Conservation (phyloP, 2,329 filamentous ascomycete species). For the Aspergillus pseudoviridinutans region DNA sequence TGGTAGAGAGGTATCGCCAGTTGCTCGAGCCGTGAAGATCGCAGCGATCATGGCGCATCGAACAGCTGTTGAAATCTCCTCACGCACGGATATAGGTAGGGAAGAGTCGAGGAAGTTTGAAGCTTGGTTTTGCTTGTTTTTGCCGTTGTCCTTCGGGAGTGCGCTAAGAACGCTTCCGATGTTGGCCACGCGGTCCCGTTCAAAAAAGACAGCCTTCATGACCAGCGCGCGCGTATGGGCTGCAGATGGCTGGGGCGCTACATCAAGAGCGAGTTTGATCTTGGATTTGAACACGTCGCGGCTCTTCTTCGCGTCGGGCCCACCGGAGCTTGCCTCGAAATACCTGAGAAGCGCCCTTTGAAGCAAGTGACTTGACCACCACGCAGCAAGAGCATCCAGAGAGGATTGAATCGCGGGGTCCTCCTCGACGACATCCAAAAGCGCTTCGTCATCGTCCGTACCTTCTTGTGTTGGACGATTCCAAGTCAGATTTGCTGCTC, state of each 20-base stretch:
- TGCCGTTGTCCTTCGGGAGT: constrained; percentile 41
- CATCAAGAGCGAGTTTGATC: constrained; percentile 65
- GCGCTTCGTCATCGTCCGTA: constrained; percentile 59
- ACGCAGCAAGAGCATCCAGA: constrained; percentile 84
- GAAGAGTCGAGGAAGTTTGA: constrained; percentile 52
- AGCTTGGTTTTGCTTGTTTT: constrained; percentile 26
- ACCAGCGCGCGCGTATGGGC: constrained; percentile 59
- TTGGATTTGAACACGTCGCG: constrained; percentile 47
- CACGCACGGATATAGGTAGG: constrained; percentile 45
- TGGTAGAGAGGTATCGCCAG: constrained; percentile 29
- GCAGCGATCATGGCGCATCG: constrained; percentile 58
- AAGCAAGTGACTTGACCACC: constrained; percentile 75
- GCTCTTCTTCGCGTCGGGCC: constrained; percentile 37
- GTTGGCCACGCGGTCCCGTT: constrained; percentile 48
- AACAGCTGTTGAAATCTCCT: constrained; percentile 55
- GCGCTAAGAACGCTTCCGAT: constrained; percentile 53
- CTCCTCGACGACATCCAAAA: constrained; percentile 79
- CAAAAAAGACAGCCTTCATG: constrained; percentile 57
- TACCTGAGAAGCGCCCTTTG: constrained; percentile 65
- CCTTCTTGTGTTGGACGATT: constrained; percentile 71
- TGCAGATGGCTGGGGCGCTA: constrained; percentile 73
- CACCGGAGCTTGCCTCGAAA: constrained; percentile 53
- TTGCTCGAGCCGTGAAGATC: constrained; percentile 41
- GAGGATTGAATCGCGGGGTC: constrained; percentile 81
- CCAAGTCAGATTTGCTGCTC: constrained; percentile 86